A percentile compares a stretch with the other conserved stretches of the same genome.
Conservation (phyloP, 768 basidiomycete genomes). For the Leucosporidium scottii region DNA sequence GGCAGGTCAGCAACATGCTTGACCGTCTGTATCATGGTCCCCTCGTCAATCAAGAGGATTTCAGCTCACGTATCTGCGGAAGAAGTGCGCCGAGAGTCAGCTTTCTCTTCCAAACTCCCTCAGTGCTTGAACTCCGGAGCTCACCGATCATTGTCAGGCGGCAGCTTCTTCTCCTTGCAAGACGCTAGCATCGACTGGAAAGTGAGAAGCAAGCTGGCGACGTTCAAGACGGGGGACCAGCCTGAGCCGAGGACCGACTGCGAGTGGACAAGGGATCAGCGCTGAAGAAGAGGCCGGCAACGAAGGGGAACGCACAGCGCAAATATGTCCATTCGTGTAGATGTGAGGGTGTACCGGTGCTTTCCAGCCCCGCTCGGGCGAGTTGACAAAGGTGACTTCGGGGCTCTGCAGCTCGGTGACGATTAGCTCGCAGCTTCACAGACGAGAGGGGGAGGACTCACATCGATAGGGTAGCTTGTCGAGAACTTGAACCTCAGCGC, state of each 20-base stretch:
- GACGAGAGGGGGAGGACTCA: not conserved
- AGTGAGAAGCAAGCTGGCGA: constrained; percentile 43
- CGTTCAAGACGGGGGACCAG: constrained; percentile 76
- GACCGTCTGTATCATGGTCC: too few species aligned
- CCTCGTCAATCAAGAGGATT: too few species aligned
- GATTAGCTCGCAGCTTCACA: not conserved
- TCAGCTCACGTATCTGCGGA: too few species aligned
- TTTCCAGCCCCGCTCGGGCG: constrained; percentile 48
- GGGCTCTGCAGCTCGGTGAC: too few species aligned
- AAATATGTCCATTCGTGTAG: constrained; percentile 61
- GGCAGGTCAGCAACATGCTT: too few species aligned
- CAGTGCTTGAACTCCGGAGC: constrained; percentile 44
- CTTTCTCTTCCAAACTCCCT: too few species aligned
- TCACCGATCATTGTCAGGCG: constrained; percentile 75
- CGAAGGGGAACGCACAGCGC: constrained; percentile 46
- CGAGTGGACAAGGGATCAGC: too few species aligned
- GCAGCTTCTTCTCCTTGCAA: constrained; percentile 69
- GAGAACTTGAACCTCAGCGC: constrained; percentile 67
- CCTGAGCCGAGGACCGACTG: constrained; percentile 74
- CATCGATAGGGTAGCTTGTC: constrained; percentile 64
- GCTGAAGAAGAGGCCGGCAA: too few species aligned
- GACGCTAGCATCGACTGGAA: constrained; percentile 88
- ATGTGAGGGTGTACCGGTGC: constrained; percentile 77
- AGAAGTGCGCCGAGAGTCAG: too few species aligned
- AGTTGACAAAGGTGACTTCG: constrained; percentile 77